Evolutionary conservation across 441 rosid genomes (phyloP).

Genomic region (Macaranga tanarius): DNA sequence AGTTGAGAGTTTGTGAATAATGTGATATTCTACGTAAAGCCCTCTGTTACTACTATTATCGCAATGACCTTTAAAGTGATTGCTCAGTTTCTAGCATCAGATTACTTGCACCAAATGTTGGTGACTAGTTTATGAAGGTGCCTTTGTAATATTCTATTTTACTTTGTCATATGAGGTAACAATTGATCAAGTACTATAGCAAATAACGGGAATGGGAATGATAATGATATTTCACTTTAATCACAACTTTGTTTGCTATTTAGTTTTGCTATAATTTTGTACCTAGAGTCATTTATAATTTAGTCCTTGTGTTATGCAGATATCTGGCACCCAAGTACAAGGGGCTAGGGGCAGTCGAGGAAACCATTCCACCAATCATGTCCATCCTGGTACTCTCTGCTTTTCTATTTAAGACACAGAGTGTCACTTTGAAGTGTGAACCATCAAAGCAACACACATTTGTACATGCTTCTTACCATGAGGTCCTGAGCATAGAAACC

Average conservation of each 20-base stretch:
- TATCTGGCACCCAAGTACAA: slow-evolving; percentile 38
- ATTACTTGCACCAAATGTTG: background rate
- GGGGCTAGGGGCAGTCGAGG: slow-evolving; percentile 52
- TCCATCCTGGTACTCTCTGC: slow-evolving; percentile 39
- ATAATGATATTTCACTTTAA: too few species aligned
- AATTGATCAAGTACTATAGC: too few species aligned
- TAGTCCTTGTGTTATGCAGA: slow-evolving; percentile 42
- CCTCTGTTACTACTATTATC: background rate
- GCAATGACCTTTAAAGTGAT: background rate
- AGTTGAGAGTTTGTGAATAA: background rate
- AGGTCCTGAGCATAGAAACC: background rate
- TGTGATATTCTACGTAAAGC: too few species aligned
- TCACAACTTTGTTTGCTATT: background rate
- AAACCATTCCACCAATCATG: slow-evolving; percentile 42
- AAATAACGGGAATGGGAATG: background rate
- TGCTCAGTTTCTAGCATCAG: background rate
- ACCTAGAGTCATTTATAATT: background rate
- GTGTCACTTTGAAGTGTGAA: background rate
- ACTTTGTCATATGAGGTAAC: background rate
- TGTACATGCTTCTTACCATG: background rate
- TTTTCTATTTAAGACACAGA: background rate
- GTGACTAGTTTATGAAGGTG: background rate
- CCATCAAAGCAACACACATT: background rate
- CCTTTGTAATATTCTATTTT: background rate
- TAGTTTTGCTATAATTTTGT: background rate